phyloP scores from a whole-genome alignment of 208 protist genomes.

The Acanthamoeba healyi region DNA sequence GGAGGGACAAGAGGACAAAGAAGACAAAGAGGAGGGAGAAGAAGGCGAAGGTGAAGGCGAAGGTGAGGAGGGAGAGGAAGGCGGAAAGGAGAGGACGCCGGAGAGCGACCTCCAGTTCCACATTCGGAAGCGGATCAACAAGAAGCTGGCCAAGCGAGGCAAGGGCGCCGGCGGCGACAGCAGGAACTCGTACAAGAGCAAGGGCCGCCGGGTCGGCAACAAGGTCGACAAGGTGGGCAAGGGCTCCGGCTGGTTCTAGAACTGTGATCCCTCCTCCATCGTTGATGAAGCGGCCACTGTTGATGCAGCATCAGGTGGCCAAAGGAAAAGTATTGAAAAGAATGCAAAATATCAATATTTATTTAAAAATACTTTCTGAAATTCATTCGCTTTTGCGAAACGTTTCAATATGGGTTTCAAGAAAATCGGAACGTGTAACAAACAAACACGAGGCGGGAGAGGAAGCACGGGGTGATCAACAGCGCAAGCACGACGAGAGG shows the following conservation, averaged over 20 bases:
- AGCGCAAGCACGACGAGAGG: no score
- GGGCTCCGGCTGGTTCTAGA: not conserved
- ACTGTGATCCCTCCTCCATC: not conserved
- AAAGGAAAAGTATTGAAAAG: not conserved
- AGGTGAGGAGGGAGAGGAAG: not conserved
- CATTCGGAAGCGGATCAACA: slow-evolving; percentile 23
- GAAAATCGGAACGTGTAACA: no score
- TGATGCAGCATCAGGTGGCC: no score
- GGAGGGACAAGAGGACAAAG: slow-evolving; percentile 75
- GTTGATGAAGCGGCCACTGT: no score
- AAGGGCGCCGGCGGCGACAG: not conserved
- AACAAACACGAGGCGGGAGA: no score
- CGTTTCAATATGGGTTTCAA: no score
- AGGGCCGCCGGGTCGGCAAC: not conserved
- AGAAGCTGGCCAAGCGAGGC: slow-evolving; percentile 15
- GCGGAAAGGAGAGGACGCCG: not conserved
- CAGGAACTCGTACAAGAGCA: slow-evolving; percentile 63
- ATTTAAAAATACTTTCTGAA: no score
- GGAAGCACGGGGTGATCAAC: no score
- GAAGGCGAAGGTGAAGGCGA: not conserved
- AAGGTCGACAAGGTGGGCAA: slow-evolving; percentile 49
- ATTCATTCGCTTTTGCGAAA: no score
- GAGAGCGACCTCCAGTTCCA: slow-evolving; percentile 7
- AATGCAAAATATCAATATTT: no score
- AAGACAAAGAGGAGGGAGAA: slow-evolving; percentile 64